phyloP scores from a whole-genome alignment of 768 basidiomycete genomes.

The Lactifluus pinguis region DNA sequence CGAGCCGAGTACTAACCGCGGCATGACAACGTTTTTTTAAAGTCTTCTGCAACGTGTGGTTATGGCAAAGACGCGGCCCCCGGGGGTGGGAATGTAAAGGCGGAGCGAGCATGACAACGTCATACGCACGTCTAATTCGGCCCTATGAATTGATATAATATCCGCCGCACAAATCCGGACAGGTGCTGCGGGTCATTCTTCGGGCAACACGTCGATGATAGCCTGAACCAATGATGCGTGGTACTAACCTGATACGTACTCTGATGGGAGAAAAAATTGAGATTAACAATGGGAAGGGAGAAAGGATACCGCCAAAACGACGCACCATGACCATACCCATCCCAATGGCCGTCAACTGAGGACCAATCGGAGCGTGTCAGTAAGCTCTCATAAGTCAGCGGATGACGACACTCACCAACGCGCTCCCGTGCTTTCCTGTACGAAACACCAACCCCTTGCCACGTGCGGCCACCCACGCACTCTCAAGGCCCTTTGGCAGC shows the following conservation, averaged over 20 bases:
- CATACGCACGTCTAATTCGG: slow-evolving; percentile 44
- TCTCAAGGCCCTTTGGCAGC: slow-evolving; percentile 83
- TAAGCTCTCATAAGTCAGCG: not conserved
- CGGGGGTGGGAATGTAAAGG: no score
- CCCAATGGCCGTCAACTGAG: slow-evolving; percentile 56
- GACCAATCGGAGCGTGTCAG: not conserved
- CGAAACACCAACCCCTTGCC: slow-evolving; percentile 68
- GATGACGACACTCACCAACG: slow-evolving; percentile 32
- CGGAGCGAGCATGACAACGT: no score
- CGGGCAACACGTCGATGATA: not conserved
- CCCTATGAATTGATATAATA: slow-evolving; percentile 85
- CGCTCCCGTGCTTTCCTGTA: slow-evolving; percentile 62
- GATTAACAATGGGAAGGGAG: not conserved
- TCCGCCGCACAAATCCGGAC: slow-evolving; percentile 68
- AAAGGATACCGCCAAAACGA: not conserved
- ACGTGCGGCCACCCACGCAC: slow-evolving; percentile 74
- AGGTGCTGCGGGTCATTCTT: slow-evolving; percentile 71
- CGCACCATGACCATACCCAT: slow-evolving; percentile 90
- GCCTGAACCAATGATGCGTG: not conserved
- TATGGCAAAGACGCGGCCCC: no score
- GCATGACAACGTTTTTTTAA: no score
- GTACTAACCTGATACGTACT: slow-evolving; percentile 55
- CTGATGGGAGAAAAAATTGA: not conserved
- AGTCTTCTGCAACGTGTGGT: no score
- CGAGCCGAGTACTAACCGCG: no score